Conservation (phyloP, 805 yeast species). For the Nadsonia fulvescens region DNA sequence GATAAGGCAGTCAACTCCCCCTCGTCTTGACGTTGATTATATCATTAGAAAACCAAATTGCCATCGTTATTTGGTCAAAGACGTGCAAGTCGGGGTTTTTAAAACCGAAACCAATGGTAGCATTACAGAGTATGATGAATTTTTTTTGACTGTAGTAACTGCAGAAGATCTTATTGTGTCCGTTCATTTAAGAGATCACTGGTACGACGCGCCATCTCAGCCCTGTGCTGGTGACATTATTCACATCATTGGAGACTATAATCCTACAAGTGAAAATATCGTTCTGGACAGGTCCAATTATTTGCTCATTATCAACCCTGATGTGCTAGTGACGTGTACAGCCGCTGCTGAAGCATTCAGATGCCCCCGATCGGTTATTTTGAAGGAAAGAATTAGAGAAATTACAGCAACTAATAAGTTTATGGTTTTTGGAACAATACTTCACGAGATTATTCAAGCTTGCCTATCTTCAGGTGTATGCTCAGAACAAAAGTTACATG, state of each 20-base stretch:
- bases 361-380: conserved; percentile 56
- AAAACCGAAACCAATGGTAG: background rate
- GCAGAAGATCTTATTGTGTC: background rate
- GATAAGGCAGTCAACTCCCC: too few species aligned
- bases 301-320: conserved; percentile 72
- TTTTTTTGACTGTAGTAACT: conserved; percentile 1
- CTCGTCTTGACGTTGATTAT: too few species aligned
- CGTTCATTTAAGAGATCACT: conserved; percentile 13
- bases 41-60: conserved; percentile 7
- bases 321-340: conserved; percentile 65
- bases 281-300: conserved; percentile 39
- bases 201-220: conserved; percentile 13
- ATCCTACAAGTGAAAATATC: conserved; percentile 11
- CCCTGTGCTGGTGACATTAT: conserved; percentile 15
- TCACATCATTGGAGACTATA: conserved; percentile 16
- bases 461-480: conserved; percentile 27
- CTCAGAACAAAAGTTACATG: conserved; percentile 15
- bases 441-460: conserved; percentile 57
- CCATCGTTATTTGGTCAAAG: conserved; percentile 8
- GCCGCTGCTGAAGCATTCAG: conserved; percentile 54
- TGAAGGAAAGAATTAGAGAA: conserved; percentile 37
- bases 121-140: conserved; percentile 1
- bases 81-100: conserved; percentile 1
- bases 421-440: conserved; percentile 61
- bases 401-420: conserved; percentile 44